Conservation (phyloP, 2,329 filamentous ascomycete genomes). For the Colletotrichum tanaceti region DNA sequence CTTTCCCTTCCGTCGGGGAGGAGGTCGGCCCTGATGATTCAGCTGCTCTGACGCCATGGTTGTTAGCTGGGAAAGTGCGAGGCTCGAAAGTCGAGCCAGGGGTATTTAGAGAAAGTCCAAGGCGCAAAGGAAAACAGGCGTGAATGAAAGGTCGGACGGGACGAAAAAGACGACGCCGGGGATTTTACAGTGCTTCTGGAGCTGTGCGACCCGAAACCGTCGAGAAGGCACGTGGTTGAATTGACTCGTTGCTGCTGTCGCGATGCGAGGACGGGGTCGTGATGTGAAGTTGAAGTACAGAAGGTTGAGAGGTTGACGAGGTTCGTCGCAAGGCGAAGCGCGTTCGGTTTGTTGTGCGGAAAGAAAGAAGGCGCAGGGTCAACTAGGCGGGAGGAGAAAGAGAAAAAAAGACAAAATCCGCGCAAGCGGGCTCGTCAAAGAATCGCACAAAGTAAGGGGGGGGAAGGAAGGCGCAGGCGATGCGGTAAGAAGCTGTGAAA, state of each 20-base stretch:
- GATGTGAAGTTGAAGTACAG: constrained; percentile 1
- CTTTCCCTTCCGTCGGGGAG: background rate
- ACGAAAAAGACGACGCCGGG: background rate
- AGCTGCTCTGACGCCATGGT: constrained; percentile 13
- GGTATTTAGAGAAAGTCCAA: background rate
- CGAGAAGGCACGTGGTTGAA: constrained; percentile 13
- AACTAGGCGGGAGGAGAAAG: background rate
- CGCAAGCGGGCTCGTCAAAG: constrained; percentile 9
- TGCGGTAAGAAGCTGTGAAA: constrained; percentile 17
- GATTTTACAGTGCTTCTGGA: constrained; percentile 27
- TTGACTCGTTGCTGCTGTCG: constrained; percentile 4
- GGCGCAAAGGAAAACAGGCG: constrained; percentile 4
- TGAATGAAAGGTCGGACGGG: constrained; percentile 2
- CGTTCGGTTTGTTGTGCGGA: background rate
- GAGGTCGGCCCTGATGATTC: background rate
- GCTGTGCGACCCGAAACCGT: background rate
- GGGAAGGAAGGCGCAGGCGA: constrained; percentile 1
- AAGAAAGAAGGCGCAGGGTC: background rate
- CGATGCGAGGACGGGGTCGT: background rate
- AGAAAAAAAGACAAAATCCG: background rate
- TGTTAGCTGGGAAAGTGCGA: constrained; percentile 27
- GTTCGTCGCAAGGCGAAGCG: constrained; percentile 13
- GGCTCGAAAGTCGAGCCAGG: background rate
- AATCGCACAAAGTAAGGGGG: background rate
- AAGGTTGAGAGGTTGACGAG: background rate